A percentile compares a stretch with the other conserved stretches of the same genome.
Evolutionary conservation across 805 yeast genomes (phyloP).

Genomic region (Clavispora carvajalis): DNA sequence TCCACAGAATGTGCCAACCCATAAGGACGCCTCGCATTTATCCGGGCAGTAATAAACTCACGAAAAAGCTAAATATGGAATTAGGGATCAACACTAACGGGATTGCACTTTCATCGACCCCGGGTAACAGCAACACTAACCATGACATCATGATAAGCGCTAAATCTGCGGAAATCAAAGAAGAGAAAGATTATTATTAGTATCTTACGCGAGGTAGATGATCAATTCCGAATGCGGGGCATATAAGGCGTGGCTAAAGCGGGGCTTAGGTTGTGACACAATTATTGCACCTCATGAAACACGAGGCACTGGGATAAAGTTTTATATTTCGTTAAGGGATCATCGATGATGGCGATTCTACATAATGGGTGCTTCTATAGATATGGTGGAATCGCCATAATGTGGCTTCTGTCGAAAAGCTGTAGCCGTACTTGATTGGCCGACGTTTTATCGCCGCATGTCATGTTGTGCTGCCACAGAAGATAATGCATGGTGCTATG

Average conservation of each 20-base stretch:
- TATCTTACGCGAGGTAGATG: neutral
- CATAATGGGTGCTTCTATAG: no score
- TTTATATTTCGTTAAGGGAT: no score
- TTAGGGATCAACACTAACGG: neutral
- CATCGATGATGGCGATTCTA: no score
- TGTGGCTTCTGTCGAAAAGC: no score
- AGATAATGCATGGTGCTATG: neutral
- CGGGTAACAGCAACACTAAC: neutral
- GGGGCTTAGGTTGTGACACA: no score
- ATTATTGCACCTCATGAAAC: no score
- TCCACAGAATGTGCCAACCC: neutral
- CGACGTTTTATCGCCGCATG: no score
- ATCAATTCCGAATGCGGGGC: neutral
- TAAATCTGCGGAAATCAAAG: neutral
- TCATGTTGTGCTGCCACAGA: neutral
- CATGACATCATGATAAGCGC: neutral
- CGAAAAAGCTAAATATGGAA: constrained; percentile 3
- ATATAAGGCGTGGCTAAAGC: neutral
- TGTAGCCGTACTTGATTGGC: no score
- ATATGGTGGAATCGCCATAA: no score
- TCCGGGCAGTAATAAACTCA: constrained; percentile 9
- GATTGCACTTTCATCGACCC: neutral
- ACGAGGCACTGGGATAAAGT: no score
- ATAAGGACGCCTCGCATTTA: constrained; percentile 2
- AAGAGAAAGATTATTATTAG: neutral